Percentiles rank a stretch among this genome's conserved stretches.
Conservation (phyloP, 1,284 basidiomycete species). For the Nidula niveotomentosa region DNA sequence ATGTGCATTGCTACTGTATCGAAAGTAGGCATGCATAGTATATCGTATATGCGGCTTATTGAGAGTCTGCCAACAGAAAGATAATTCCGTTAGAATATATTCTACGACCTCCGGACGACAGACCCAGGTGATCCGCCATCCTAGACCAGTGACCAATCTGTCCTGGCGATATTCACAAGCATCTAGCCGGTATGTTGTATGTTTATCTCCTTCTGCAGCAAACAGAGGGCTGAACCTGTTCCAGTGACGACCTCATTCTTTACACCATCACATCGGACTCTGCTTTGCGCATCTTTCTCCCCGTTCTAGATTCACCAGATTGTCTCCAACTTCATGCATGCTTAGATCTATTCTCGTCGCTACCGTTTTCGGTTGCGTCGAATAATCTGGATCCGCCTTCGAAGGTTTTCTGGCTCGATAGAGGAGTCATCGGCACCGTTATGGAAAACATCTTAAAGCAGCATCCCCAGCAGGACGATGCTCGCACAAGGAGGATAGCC, state of each 20-base stretch:
- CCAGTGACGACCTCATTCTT: conserved; percentile 72
- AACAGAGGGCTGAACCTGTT: background rate
- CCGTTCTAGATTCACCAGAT: conserved; percentile 85
- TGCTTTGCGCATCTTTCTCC: conserved; percentile 80
- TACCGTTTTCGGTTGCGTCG: conserved; percentile 39
- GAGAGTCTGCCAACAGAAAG: conserved; percentile 38
- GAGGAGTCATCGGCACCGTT: conserved; percentile 50
- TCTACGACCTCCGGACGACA: conserved; percentile 71
- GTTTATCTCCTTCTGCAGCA: conserved; percentile 2
- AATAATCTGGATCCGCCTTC: conserved; percentile 36
- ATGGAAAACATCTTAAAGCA: conserved; percentile 40
- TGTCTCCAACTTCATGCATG: conserved; percentile 83
- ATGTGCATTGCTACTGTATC: conserved; percentile 71
- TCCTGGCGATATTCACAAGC: conserved; percentile 68
- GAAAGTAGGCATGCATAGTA: conserved; percentile 37
- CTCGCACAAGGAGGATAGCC: conserved; percentile 43
- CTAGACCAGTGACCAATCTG: conserved; percentile 61
- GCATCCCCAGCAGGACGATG: conserved; percentile 38
- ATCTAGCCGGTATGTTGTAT: conserved; percentile 58
- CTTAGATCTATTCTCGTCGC: conserved; percentile 61
- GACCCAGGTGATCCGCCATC: conserved; percentile 66
- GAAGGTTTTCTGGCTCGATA: conserved; percentile 63
- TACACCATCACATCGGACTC: conserved; percentile 79
- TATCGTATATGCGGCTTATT: conserved; percentile 4
- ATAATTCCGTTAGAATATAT: conserved; percentile 61